These are phyloP conservation scores for Boletus rubroflammeus DNA, from an alignment of 768 basidiomycete genomes.

Conservation along the genomic window DNA sequence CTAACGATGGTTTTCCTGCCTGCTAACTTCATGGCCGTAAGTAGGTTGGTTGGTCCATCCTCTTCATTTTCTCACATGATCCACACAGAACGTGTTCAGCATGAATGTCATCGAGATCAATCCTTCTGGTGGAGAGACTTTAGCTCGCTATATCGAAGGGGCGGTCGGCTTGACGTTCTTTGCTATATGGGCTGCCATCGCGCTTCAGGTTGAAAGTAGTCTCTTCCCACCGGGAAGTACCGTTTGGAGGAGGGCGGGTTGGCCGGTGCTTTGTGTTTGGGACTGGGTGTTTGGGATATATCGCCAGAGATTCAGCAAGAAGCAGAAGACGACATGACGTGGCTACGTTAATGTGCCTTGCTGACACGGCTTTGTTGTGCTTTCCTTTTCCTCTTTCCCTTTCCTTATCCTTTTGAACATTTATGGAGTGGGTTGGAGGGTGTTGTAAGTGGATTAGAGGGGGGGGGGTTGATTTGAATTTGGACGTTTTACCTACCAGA, in stretches of 20 bases:
- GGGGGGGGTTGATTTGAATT: not conserved
- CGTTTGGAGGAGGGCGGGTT: conserved; percentile 18
- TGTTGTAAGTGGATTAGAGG: not conserved
- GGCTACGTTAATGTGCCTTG: not conserved
- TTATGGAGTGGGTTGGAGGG: not conserved
- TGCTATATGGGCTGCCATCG: conserved; percentile 53
- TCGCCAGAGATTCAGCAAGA: not conserved
- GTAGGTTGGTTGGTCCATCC: not conserved
- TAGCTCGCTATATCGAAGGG: conserved; percentile 38
- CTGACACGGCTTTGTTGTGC: not conserved
- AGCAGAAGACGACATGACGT: conserved; percentile 10
- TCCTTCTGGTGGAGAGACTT: conserved; percentile 20
- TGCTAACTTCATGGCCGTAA: conserved; percentile 41
- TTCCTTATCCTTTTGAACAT: not conserved
- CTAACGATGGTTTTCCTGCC: conserved; percentile 63
- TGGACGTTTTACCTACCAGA: not conserved
- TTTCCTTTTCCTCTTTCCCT: not conserved
- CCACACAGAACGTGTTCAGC: conserved; percentile 45
- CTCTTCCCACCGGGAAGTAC: conserved; percentile 18
- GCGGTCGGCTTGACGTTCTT: conserved; percentile 46
- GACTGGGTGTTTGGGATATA: not conserved
- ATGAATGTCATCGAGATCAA: conserved; percentile 54
- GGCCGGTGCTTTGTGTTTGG: conserved; percentile 18
- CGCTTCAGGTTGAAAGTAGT: conserved; percentile 40
- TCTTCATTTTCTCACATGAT: not conserved